Conservation (phyloP, 2,329 filamentous ascomycete genomes). For the Herpomyces periplanetae region DNA sequence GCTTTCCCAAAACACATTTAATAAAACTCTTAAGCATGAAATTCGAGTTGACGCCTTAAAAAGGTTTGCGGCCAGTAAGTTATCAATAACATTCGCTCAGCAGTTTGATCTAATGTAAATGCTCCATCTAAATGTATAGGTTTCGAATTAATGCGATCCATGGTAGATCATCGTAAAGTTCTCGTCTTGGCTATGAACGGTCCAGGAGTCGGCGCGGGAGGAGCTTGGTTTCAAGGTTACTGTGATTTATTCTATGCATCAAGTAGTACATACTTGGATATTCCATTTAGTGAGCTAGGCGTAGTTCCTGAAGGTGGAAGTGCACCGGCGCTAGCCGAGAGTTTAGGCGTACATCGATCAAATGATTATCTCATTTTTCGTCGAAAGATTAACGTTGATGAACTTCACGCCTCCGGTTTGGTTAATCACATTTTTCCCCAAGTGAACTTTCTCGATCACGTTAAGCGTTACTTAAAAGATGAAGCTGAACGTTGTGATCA, state of each 20-base stretch:
- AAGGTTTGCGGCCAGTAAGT: too few species aligned
- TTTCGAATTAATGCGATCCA: slow-evolving; percentile 9
- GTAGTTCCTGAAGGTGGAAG: slow-evolving; percentile 63
- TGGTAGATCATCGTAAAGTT: slow-evolving; percentile 43
- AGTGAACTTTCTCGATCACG: slow-evolving; percentile 9
- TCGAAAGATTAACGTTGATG: slow-evolving; percentile 27
- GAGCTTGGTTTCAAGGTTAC: slow-evolving; percentile 34
- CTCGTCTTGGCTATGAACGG: slow-evolving; percentile 70
- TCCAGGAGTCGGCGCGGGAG: slow-evolving; percentile 52
- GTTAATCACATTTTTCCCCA: slow-evolving; percentile 36
- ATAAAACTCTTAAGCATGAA: too few species aligned
- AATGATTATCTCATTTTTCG: slow-evolving; percentile 84
- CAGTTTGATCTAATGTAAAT: too few species aligned
- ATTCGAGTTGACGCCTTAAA: too few species aligned
- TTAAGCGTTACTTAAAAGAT: slow-evolving; percentile 9
- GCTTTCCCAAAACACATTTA: too few species aligned
- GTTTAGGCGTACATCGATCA: slow-evolving; percentile 39
- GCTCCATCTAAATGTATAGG: too few species aligned
- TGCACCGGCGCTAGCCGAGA: slow-evolving; percentile 31
- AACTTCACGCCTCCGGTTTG: slow-evolving; percentile 35
- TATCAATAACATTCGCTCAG: too few species aligned
- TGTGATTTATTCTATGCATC: slow-evolving; percentile 73
- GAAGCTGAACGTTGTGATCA: slow-evolving; percentile 11
- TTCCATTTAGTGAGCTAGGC: slow-evolving; percentile 59
- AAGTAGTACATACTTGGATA: slow-evolving; percentile 46